Conservation (phyloP, 495 filamentous ascomycete genomes). For the Hypomontagnella submonticulosa region DNA sequence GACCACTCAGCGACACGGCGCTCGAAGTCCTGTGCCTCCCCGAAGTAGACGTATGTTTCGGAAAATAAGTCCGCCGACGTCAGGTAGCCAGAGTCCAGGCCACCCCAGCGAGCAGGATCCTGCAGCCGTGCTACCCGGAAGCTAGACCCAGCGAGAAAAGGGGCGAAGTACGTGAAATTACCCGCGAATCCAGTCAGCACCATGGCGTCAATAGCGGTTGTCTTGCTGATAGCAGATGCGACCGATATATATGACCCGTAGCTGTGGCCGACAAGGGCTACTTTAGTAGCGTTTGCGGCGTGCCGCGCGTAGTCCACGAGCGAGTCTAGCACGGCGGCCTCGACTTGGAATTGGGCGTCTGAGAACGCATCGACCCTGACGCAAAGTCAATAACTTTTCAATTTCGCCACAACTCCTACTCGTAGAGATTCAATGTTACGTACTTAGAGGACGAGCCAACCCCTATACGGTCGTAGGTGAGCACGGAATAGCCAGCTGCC, state of each 20-base stretch:
- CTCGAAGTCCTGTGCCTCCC: conserved; percentile 38
- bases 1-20: conserved; percentile 43
- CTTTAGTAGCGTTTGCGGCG: conserved; percentile 33
- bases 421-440: neutral
- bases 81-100: conserved; percentile 38
- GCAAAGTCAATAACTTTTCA: neutral
- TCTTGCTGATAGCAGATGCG: conserved; percentile 34
- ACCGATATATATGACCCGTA: conserved; percentile 45
- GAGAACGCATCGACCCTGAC: conserved; percentile 30
- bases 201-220: conserved; percentile 34
- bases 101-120: conserved; percentile 38
- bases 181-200: conserved; percentile 45
- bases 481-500: conserved; percentile 61
- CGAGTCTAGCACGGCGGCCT: conserved; percentile 41
- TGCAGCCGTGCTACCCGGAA: conserved; percentile 38
- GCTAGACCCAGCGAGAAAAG: conserved; percentile 39
- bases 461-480: conserved; percentile 68
- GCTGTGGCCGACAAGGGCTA: conserved; percentile 48
- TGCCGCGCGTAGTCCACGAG: conserved; percentile 41
- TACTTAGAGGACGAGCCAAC: conserved; percentile 65
- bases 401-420: neutral
- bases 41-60: conserved; percentile 42
- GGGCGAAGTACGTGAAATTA: conserved; percentile 39
- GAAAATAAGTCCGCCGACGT: conserved; percentile 35
- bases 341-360: conserved; percentile 46